phyloP scores from a whole-genome alignment of 139 green algal species.

The Chlorella sp. region DNA sequence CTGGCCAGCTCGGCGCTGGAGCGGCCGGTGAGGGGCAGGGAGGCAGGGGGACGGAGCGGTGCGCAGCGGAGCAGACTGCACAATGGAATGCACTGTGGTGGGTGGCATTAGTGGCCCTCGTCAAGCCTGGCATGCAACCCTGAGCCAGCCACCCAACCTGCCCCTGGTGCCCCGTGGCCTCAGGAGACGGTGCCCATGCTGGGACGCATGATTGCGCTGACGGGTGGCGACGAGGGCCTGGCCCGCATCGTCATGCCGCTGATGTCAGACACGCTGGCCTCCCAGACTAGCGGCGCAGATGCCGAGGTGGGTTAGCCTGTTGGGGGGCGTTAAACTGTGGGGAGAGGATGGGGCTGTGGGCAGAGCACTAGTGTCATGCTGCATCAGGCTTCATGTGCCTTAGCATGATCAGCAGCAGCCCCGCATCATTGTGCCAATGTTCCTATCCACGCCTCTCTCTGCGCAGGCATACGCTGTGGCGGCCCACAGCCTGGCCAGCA shows the following conservation, averaged over 20 bases:
- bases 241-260: constrained; percentile 38
- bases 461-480: constrained; percentile 36
- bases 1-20: constrained; percentile 23
- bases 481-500: constrained; percentile 29
- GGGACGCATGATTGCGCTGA: constrained; percentile 29
- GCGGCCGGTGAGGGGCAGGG: neutral
- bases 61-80: no score
- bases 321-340: no score
- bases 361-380: neutral
- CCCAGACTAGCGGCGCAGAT: constrained; percentile 8
- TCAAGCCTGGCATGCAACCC: neutral
- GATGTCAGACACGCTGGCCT: constrained; percentile 35
- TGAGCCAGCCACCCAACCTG: no score
- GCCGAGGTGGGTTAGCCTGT: constrained; percentile 24
- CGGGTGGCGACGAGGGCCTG: constrained; percentile 32
- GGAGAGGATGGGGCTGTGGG: neutral
- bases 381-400: neutral
- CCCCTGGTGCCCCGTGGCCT: neutral
- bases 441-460: no score
- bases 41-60: neutral
- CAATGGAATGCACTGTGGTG: no score
- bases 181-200: constrained; percentile 22
- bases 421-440: no score
- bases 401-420: neutral
- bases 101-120: neutral